Conservation (phyloP, 2,329 filamentous ascomycete genomes). For the Simplicillium aogashimaense region DNA sequence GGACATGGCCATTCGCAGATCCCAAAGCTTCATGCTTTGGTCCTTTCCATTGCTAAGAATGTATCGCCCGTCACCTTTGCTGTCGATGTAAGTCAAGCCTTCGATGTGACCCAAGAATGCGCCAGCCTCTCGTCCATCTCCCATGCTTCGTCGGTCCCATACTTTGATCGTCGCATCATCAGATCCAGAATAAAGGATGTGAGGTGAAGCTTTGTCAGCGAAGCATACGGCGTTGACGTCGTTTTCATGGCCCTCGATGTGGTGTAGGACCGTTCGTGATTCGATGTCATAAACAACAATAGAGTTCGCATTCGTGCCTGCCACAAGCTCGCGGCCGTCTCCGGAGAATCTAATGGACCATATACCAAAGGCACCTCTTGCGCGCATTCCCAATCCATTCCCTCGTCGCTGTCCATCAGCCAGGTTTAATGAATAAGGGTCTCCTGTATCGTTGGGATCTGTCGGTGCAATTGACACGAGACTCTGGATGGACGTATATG, state of each 20-base stretch:
- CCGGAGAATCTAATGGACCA: slow-evolving; percentile 91
- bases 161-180: slow-evolving; percentile 92
- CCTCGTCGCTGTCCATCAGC: slow-evolving; percentile 20
- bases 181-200: slow-evolving; percentile 91
- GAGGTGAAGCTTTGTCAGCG: slow-evolving; percentile 76
- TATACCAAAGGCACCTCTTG: slow-evolving; percentile 46
- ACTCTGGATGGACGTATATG: slow-evolving; percentile 81
- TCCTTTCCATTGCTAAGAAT: slow-evolving; percentile 93
- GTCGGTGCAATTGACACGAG: slow-evolving; percentile 80
- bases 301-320: slow-evolving; percentile 68
- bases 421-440: slow-evolving; percentile 73
- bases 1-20: slow-evolving; percentile 79
- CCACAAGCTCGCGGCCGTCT: slow-evolving; percentile 82
- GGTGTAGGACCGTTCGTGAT: slow-evolving; percentile 61
- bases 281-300: slow-evolving; percentile 93
- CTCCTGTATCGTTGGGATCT: slow-evolving; percentile 69
- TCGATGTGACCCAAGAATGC: slow-evolving; percentile 59
- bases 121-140: slow-evolving; percentile 62
- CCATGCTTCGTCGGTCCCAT: slow-evolving; percentile 91
- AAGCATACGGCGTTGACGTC: slow-evolving; percentile 98
- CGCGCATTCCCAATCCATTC: slow-evolving; percentile 16
- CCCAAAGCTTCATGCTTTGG: slow-evolving; percentile 96
- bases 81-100: slow-evolving; percentile 59
- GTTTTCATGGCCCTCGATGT: slow-evolving; percentile 67
- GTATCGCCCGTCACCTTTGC: slow-evolving; percentile 65